Conservation (phyloP, 1,139 yeast genomes). For the Hyphopichia wangnamkhiaoensis region DNA sequence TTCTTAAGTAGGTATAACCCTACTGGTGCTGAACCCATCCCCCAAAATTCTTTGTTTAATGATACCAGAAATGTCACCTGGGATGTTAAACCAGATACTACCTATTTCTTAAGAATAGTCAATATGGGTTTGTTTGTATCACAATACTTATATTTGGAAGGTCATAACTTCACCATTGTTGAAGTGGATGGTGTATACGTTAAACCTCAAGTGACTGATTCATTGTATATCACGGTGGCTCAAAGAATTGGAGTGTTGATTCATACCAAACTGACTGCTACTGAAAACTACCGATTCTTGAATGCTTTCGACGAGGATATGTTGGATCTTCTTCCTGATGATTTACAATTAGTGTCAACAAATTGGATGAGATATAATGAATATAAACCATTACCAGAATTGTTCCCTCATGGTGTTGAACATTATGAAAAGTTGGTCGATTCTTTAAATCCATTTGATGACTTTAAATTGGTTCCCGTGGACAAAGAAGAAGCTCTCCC, state of each 20-base stretch:
- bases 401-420: conserved; percentile 13
- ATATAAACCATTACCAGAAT: conserved; percentile 42
- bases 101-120: conserved; percentile 74
- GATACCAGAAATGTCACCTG: conserved; percentile 73
- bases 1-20: conserved; percentile 81
- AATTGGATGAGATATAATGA: conserved; percentile 65
- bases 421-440: conserved; percentile 40
- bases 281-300: conserved; percentile 73
- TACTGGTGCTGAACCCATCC: conserved; percentile 96
- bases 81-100: conserved; percentile 73
- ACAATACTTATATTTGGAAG: conserved; percentile 83
- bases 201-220: conserved; percentile 60
- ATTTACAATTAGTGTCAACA: conserved; percentile 66
- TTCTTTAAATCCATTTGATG: conserved; percentile 57
- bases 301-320: conserved; percentile 74
- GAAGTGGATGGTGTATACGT: conserved; percentile 82
- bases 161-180: conserved; percentile 75
- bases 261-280: conserved; percentile 62
- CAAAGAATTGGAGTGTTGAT: conserved; percentile 78
- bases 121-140: conserved; percentile 88
- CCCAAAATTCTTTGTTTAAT: conserved; percentile 75
- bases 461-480: conserved; percentile 62
- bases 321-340: conserved; percentile 72
- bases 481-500: conserved; percentile 51
- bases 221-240: conserved; percentile 70